Evolutionary conservation across 2,329 filamentous ascomycete species (phyloP).

Genomic region (Penicillium sp.): DNA sequence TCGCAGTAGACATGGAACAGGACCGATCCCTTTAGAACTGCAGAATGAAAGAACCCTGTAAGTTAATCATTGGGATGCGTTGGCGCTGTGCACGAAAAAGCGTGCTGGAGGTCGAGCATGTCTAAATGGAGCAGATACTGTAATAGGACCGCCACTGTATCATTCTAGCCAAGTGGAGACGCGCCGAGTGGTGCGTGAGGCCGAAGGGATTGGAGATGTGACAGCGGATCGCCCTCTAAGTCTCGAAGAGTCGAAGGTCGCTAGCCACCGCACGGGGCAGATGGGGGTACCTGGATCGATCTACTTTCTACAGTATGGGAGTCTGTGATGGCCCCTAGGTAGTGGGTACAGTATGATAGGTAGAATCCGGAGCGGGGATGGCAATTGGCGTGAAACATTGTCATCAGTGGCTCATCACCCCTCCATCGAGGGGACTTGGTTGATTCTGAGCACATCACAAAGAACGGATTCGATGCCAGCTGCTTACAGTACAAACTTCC

Average conservation of each 20-base stretch:
- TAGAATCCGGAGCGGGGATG: background rate
- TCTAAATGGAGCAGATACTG: slow-evolving; percentile 3
- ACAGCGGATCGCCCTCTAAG: slow-evolving; percentile 35
- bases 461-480: background rate
- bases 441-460: too few relatives aligned
- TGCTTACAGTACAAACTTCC: background rate
- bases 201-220: slow-evolving; percentile 31
- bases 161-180: slow-evolving; percentile 33
- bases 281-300: slow-evolving; percentile 28
- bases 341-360: background rate
- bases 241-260: background rate
- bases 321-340: background rate
- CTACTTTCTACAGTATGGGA: background rate
- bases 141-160: slow-evolving; percentile 15
- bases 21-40: background rate
- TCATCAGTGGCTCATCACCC: background rate
- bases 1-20: background rate
- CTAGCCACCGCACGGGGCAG: slow-evolving; percentile 26
- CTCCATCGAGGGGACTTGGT: background rate
- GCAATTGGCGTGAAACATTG: background rate
- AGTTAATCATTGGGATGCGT: slow-evolving; percentile 19
- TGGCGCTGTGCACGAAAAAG: slow-evolving; percentile 28
- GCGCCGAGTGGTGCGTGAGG: slow-evolving; percentile 19
- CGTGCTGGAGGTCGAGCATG: slow-evolving; percentile 34
- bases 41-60: background rate